Evolutionary conservation across 83 land plant species (phyloP), one percentile per base, ranked within the genome.

Genomic region (Picea abies): DNA sequence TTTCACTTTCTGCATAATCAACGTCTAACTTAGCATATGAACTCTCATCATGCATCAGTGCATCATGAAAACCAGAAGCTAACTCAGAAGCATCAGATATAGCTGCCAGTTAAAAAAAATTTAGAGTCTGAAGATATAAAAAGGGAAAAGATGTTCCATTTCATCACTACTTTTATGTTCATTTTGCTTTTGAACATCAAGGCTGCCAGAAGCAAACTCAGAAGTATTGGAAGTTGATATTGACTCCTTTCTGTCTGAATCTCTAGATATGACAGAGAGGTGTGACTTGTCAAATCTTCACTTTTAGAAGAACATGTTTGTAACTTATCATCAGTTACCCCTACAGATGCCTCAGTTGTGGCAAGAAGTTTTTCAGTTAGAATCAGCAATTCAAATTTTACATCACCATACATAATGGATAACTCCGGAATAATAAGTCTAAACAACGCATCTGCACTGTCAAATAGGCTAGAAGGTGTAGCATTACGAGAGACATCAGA

Each of bases 371-470:
- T 52, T 44, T 44, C 58, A n/a, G 11, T 44, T n/a, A 73, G 22
- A n/a, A 44, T 41, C 3, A 58, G 39, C 23, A 52, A 20, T 73
- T 22, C 25, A 73, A 73, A 73, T 73, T 73, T 73, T 44, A 8
- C 77, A 73, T 73, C 77, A 44, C 25, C 47, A 10, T 73, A 73
- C 77, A 73, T 73, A 52, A 73, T 73, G 77, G 77, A 73, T 44
- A 73, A 44, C 58, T 73, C 58, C 3, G 58, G 77, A 8, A 26
- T 72, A 20, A 73, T 15, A 73, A 41, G 44, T 44, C 56, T 20
- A 23, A 73, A 73, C 41, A 73, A 73, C 0, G 56, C 76, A 72
- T 72, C 76, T 72, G 20, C 56, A n/a, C 4, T 73, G 12, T 73
- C 58, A 73, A 73, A 73, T 10, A 58, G 47, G 25, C 56, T 58